phyloP scores from a whole-genome alignment of 2,329 filamentous ascomycete species.

The Aspergillus sp. region DNA sequence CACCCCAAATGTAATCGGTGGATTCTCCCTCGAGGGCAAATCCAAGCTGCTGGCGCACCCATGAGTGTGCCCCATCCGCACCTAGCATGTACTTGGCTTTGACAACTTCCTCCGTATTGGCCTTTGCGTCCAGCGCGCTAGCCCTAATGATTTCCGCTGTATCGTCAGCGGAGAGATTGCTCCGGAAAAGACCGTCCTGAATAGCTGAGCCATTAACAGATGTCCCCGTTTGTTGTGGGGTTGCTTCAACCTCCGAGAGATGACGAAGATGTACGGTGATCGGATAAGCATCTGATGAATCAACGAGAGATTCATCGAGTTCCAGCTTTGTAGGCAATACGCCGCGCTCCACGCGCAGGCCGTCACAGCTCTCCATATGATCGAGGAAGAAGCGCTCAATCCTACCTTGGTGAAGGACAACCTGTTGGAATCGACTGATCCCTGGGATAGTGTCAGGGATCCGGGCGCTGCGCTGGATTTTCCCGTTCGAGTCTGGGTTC shows the following conservation, averaged over 20 bases:
- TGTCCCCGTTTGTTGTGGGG: conserved; percentile 15
- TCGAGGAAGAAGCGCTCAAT: conserved; percentile 69
- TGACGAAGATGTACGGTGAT: conserved; percentile 60
- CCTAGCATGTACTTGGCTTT: conserved; percentile 64
- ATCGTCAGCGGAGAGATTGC: conserved; percentile 46
- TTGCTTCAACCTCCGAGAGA: conserved; percentile 59
- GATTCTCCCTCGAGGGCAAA: conserved; percentile 56
- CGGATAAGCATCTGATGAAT: conserved; percentile 55
- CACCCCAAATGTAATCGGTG: conserved; percentile 41
- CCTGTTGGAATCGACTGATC: conserved; percentile 63
- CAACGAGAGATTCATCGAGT: conserved; percentile 53
- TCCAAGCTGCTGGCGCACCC: conserved; percentile 59
- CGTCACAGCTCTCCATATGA: conserved; percentile 55
- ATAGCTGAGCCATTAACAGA: conserved; percentile 25
- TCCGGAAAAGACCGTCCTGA: conserved; percentile 60
- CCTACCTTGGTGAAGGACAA: conserved; percentile 69
- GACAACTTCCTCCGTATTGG: conserved; percentile 39
- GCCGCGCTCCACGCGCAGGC: conserved; percentile 59
- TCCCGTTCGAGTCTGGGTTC: conserved; percentile 61
- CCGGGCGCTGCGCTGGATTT: conserved; percentile 58
- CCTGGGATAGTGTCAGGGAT: conserved; percentile 64
- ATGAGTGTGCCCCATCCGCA: conserved; percentile 65
- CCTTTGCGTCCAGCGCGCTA: background rate
- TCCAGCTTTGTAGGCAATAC: conserved; percentile 57
- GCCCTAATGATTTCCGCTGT: no score